Conservation (phyloP, 2,329 filamentous ascomycete species). For the Penicillium brasilianum region DNA sequence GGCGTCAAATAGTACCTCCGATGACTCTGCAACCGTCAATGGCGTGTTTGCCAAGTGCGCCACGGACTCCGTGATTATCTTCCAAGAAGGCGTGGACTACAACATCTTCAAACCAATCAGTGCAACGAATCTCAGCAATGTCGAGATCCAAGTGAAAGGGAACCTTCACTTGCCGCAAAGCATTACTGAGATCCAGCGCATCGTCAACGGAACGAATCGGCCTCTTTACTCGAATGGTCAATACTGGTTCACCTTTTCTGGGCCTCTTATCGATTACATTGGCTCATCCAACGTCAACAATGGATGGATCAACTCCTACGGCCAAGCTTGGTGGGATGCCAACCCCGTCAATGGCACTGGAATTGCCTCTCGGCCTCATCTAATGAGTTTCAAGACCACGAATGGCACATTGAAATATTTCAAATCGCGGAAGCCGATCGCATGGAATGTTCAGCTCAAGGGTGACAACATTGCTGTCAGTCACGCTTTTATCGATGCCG, state of each 20-base stretch:
- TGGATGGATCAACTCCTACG: slow-evolving; percentile 55
- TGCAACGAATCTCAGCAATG: slow-evolving; percentile 49
- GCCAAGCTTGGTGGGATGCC: slow-evolving; percentile 54
- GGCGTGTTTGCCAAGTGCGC: slow-evolving; percentile 46
- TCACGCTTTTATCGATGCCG: slow-evolving; percentile 49
- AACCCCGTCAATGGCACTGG: slow-evolving; percentile 49
- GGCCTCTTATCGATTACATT: slow-evolving; percentile 31
- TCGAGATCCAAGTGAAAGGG: slow-evolving; percentile 50
- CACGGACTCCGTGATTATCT: slow-evolving; percentile 39
- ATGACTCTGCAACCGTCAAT: slow-evolving; percentile 49
- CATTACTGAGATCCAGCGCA: slow-evolving; percentile 44
- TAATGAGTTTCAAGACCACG: slow-evolving; percentile 47
- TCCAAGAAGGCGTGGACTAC: slow-evolving; percentile 49
- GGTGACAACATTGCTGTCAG: slow-evolving; percentile 49
- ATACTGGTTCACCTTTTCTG: slow-evolving; percentile 47
- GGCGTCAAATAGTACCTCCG: slow-evolving; percentile 44
- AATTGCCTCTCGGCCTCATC: slow-evolving; percentile 46
- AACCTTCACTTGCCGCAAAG: slow-evolving; percentile 52
- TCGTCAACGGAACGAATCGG: slow-evolving; percentile 41
- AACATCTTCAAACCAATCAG: slow-evolving; percentile 49
- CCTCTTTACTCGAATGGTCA: slow-evolving; percentile 34
- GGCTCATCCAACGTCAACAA: slow-evolving; percentile 43
- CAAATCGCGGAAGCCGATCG: slow-evolving; percentile 53
- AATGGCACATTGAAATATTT: slow-evolving; percentile 46
- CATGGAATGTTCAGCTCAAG: slow-evolving; percentile 48